Base-by-base conservation (phyloP, 345 rosid species). In the Eutrema japonicum region DNA sequence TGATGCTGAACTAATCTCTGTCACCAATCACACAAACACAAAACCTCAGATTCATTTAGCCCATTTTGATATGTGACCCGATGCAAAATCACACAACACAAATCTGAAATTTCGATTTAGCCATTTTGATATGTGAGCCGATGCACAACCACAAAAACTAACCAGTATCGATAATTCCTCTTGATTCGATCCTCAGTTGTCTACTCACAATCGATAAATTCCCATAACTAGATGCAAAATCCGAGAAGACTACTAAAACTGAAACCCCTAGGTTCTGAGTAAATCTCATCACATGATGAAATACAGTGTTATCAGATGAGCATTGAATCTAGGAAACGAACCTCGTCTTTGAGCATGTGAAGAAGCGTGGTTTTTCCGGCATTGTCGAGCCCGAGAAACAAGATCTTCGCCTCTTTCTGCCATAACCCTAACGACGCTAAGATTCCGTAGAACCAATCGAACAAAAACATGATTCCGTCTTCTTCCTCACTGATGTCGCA, bases 341-440 rank as follows among this genome's bases (percentile, higher is more conserved):
- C 95, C 92, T 89, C 95, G 51, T 89, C 95, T 73, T 89, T 89
- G 69, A 89, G 83, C 95, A 89, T 87, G 78, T 89, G 95, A 79
- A 89, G 95, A 70, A 89, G 50, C 4, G 92, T 89, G 37, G 95
- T 87, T 80, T 89, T 89, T 3, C 95, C 95, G 33, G 95, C 88
- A 81, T 89, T 87, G 78, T 89, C 95, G 32, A 89, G 90, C 13
- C 95, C 92, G 40, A 87, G 78, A 74, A 89, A 87, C 84, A 89
- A 77, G 81, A 87, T 89, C 87, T 89, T 89, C 16, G 95, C 92
- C 64, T 87, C 92, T 51, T 89, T 89, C 64, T 89, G 90, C 92
- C 88, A 85, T 38, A 89, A 59, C 22, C 92, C 95, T 8, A 89
- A 85, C 33, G 92, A 84, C 4, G 95, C 90, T 11, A 89, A 80